Evolutionary conservation across 2,329 filamentous ascomycete genomes (phyloP), one percentile per base, ranked within the genome.

Genomic region (Akanthomyces muscarius): DNA sequence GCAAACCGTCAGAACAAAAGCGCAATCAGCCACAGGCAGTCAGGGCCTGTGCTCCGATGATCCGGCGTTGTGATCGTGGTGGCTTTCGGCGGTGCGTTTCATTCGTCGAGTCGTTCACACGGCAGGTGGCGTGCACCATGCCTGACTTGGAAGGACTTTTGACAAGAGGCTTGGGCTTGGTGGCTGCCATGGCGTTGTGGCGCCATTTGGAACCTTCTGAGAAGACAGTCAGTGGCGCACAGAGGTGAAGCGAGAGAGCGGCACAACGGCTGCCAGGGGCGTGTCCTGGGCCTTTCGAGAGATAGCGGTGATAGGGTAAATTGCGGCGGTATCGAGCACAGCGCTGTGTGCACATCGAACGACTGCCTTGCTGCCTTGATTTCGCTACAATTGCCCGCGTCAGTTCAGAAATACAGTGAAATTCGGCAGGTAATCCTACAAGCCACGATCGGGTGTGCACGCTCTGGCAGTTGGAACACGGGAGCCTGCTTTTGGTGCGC

Each of bases 81-180:
- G 59, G 51, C 33, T 41, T 48, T 48, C 18, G 28, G 51, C 28
- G 50, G 18, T 7, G 21, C n/a, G 4, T 48, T 38, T 48, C 21
- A 62, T 62, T 62, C 51, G 59, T 55, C n/a, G 59, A 55, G 38
- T 62, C 59, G 59, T 62, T 62, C 59, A 62, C 38, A 41, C 44
- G 25, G 47, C 38, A 47, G 41, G 42, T 55, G 59, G 50, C 59
- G 51, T 30, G 21, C 41, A 11, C 59, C 28, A 61, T 41, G 13
- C 59, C 30, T 28, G 8, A 14, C 28, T 41, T n/a, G 51, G 59
- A 62, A 62, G 59, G 18, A 62, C 59, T 62, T 62, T 55, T 62
- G 59, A 41, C 50, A 54, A 53, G 50, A 36, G 58, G 50, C 58
- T 53, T 36, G 45, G 58, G 23, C 47, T 30, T 33, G 16, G 58